Evolutionary conservation across 768 basidiomycete genomes (phyloP).

Genomic region (Crassisporium funariophilum): DNA sequence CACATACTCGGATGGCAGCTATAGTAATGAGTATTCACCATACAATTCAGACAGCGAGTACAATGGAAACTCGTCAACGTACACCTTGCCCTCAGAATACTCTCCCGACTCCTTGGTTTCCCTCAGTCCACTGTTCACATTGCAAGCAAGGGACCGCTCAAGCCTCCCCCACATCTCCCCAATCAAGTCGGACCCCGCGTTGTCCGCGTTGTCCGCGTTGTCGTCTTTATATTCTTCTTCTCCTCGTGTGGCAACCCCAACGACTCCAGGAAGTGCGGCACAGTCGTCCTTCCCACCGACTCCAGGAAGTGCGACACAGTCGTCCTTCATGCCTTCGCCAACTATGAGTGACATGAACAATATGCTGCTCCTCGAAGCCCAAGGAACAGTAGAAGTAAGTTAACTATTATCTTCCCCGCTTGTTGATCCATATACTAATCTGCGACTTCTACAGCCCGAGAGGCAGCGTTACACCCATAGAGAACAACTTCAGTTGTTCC

Average conservation of each 20-base stretch:
- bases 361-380: slow-evolving; percentile 14
- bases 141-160: slow-evolving; percentile 4
- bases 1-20: slow-evolving; percentile 2
- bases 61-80: no score
- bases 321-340: slow-evolving; percentile 20
- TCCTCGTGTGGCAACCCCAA: slow-evolving; percentile 17
- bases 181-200: slow-evolving; percentile 16
- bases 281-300: slow-evolving; percentile 19
- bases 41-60: no score
- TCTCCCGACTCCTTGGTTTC: slow-evolving; percentile 6
- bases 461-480: slow-evolving; percentile 39
- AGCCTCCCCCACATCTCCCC: slow-evolving; percentile 16
- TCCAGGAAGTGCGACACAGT: slow-evolving; percentile 14
- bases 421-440: no score
- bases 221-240: no score
- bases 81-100: no score
- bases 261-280: slow-evolving; percentile 16
- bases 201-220: slow-evolving; percentile 22
- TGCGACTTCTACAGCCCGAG: slow-evolving; percentile 22
- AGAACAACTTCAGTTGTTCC: slow-evolving; percentile 49
- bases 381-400: slow-evolving; percentile 11
- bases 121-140: slow-evolving; percentile 11
- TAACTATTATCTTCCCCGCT: no score
- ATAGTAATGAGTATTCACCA: no score
- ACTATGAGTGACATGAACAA: slow-evolving; percentile 15